Evolutionary conservation across 2,329 filamentous ascomycete species (phyloP), one percentile per base, ranked within the genome.

Genomic region (Neonectria punicea): DNA sequence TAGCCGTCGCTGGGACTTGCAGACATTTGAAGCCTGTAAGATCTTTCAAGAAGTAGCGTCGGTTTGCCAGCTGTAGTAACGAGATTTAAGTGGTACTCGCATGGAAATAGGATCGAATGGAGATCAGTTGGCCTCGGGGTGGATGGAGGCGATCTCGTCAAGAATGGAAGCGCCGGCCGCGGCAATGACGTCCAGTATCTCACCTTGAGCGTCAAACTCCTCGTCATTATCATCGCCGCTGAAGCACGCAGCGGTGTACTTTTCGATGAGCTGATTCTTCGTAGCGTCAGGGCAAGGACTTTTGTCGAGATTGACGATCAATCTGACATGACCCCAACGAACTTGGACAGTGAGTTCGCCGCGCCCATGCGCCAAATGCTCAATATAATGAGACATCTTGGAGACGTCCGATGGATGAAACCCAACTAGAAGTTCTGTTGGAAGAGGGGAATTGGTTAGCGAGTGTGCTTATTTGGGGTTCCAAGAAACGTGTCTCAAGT

Each of bases 181-280:
- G 4, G 36, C 43, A 14, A 53, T 53, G 47, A 14, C 57, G 53
- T 53, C 46, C n/a, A 60, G 36, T 11, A 60, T 5, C 32, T 60
- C 10, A 16, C 46, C 49, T 53, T 22, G 47, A 53, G 46, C 39
- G 44, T 11, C 36, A 46, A 53, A 22, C 32, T 53, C 39, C 53
- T 53, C 49, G 30, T 53, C 57, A 39, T 22, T 22, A 22, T 53
- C 39, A 53, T 60, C 39, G 18, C 18, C 36, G 8, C 25, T 14
- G 36, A 53, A 39, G 57, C 34, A 53, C 44, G 49, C 57, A 10
- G 47, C 22, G 3, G 25, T 30, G 32, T 60, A 60, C 22, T 46
- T 60, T 22, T 60, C 25, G 34, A 60, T 46, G 34, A 53, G 39
- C 14, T n/a, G 18, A 20, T 60, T 60, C 20, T 53, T 39, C 16